Base-by-base conservation (phyloP, 2,329 filamentous ascomycete genomes). In the Diplocarpon mali region DNA sequence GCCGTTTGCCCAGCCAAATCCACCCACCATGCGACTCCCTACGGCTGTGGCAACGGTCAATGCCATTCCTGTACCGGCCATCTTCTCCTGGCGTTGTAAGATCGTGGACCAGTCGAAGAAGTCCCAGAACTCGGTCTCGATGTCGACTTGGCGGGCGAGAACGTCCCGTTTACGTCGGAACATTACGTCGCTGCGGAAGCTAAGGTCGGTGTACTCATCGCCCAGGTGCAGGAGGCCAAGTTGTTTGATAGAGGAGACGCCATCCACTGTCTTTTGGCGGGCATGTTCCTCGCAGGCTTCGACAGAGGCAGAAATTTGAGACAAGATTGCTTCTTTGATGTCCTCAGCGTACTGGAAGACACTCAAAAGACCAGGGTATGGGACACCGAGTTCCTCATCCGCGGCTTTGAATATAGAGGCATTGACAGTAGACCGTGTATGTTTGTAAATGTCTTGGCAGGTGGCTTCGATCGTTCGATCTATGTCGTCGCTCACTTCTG, bases 271-370 rank as follows among this genome's bases (percentile, higher is more conserved):
- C 67, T 79, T 81, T 28, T 67, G 67, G 12, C 89, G 79, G n/a
- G 88, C 92, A 52, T 85, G 77, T 48, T 95, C 83, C 66, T 98
- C 92, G 58, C 87, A 95, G 30, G 71, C 67, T 3, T 73, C 71
- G 8, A 96, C 88, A 0, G 85, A 82, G 8, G 80, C 75, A 2
- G 88, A 78, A 38, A 98, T 89, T 56, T 89, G 81, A 16, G 88
- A 80, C 12, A 98, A 72, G 82, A 98, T 96, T 3, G 88, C 89
- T 51, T 83, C 73, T 64, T 94, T 94, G 51, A 96, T 71, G 49
- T 94, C 87, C 53, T 98, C 92, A 2, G 92, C 92, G 60, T 93
- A 98, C 53, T 88, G 76, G 67, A 94, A 95, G 2, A 83, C 87
- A 34, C 76, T 78, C 52, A 93, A 80, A 5, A 96, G 63, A 24